Conservation (phyloP, 345 rosid species). For the Linum usitatissimum region DNA sequence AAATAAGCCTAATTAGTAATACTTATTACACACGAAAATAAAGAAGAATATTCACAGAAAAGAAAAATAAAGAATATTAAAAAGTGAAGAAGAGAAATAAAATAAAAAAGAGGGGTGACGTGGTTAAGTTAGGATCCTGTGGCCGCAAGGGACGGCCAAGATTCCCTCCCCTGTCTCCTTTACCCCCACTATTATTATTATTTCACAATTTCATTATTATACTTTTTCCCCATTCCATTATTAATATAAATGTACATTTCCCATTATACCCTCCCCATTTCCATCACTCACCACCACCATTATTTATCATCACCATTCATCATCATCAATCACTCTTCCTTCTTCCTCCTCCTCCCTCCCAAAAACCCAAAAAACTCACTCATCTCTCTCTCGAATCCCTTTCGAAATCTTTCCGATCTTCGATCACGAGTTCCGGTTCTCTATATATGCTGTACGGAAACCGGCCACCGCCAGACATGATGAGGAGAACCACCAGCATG, state of each 20-base stretch:
- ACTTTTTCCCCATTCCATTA: not conserved
- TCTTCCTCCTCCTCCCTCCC: constrained; percentile 2
- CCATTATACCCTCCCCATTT: not conserved
- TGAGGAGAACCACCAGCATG: constrained; percentile 72
- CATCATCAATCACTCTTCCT: not conserved
- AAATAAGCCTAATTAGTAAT: too few species aligned
- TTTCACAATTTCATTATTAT: not conserved
- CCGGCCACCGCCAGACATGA: constrained; percentile 39
- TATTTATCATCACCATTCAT: constrained; percentile 6
- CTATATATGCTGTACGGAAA: constrained; percentile 48
- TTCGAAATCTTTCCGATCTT: not conserved
- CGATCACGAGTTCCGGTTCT: too few species aligned
- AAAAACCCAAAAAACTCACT: not conserved
- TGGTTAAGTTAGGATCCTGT: constrained; percentile 25
- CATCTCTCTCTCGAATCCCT: not conserved
- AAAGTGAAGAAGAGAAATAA: not conserved
- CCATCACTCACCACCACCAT: not conserved
- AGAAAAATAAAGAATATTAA: not conserved
- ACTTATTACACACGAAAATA: too few species aligned
- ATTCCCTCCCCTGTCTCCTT: constrained; percentile 22
- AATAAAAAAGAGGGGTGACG: constrained; percentile 20
- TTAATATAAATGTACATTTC: not conserved
- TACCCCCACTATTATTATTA: constrained; percentile 2
- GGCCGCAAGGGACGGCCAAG: constrained; percentile 48
- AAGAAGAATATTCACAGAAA: not conserved